A percentile compares a stretch with the other conserved stretches of the same genome.
Conservation (phyloP, 2,329 filamentous ascomycete species). For the Fusarium sp. region DNA sequence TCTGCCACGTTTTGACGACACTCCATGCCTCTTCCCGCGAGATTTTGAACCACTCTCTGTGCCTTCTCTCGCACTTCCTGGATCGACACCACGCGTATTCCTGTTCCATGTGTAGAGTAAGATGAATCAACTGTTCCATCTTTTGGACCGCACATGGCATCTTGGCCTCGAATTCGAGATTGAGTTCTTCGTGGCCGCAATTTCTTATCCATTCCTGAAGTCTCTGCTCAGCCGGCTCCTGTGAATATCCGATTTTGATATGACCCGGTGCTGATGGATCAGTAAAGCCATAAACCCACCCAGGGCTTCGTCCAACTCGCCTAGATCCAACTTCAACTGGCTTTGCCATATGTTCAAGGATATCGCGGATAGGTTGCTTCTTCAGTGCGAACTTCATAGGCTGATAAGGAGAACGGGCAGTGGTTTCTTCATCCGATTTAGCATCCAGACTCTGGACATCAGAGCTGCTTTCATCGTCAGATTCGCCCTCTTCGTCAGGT, state of each 20-base stretch:
- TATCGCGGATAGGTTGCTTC: not conserved
- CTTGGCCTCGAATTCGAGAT: not conserved
- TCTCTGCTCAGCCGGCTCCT: not conserved
- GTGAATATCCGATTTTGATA: conserved; percentile 18
- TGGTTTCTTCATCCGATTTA: not conserved
- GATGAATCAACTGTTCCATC: conserved; percentile 16
- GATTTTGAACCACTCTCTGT: conserved; percentile 26
- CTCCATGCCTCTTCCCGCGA: not conserved
- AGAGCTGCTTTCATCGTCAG: not conserved
- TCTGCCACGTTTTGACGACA: conserved; percentile 1
- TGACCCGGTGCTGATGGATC: conserved; percentile 1
- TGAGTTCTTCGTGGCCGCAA: not conserved
- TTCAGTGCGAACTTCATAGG: not conserved
- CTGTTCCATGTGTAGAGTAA: not conserved
- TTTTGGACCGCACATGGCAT: not conserved
- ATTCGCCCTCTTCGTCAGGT: not conserved
- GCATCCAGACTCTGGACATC: not conserved
- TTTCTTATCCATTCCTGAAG: accelerated
- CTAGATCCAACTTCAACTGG: accelerated
- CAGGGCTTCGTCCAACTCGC: not conserved
- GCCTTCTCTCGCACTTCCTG: not conserved
- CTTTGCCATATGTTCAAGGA: not conserved
- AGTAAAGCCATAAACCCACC: conserved; percentile 25
- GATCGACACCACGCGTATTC: not conserved
- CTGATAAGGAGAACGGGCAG: not conserved